A percentile compares a stretch with the other conserved stretches of the same genome.
These are phyloP conservation scores for Plasmodium malariae DNA, from an alignment of 169 alveolate genomes.

Conservation along the genomic window DNA sequence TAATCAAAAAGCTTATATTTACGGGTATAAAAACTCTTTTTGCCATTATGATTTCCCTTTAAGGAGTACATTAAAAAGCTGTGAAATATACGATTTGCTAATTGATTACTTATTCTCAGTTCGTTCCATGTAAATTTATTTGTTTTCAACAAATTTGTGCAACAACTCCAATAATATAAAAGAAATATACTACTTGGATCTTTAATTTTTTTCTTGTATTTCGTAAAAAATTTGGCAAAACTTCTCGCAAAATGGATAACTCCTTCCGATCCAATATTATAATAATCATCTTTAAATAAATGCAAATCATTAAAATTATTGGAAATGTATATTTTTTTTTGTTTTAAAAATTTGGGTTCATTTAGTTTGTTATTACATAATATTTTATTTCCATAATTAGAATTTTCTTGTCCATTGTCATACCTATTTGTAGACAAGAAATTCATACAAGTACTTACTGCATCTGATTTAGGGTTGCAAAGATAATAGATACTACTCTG, in stretches of 20 bases:
- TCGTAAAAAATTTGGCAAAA: conserved; percentile 16
- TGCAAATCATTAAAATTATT: neutral
- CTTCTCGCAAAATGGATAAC: neutral
- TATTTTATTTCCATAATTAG: too few species aligned
- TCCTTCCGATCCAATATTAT: neutral
- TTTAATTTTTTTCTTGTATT: conserved; percentile 8
- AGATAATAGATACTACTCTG: neutral
- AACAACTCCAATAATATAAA: conserved; percentile 36
- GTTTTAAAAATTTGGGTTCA: too few species aligned
- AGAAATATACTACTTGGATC: conserved; percentile 24
- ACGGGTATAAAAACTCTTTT: neutral
- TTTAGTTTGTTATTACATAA: too few species aligned
- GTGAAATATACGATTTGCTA: conserved; percentile 8
- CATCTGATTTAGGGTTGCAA: neutral
- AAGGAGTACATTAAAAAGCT: neutral
- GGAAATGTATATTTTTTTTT: neutral
- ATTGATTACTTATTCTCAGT: neutral
- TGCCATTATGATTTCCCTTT: neutral
- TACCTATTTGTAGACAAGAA: too few species aligned
- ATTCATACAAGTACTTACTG: neutral
- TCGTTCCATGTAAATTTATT: conserved; percentile 1
- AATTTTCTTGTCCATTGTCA: neutral
- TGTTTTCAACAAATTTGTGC: conserved; percentile 9
- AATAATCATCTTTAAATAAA: neutral
- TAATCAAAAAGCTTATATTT: too few species aligned